Conservation (phyloP, 2,329 filamentous ascomycete species). For the Colletotrichum karsti region DNA sequence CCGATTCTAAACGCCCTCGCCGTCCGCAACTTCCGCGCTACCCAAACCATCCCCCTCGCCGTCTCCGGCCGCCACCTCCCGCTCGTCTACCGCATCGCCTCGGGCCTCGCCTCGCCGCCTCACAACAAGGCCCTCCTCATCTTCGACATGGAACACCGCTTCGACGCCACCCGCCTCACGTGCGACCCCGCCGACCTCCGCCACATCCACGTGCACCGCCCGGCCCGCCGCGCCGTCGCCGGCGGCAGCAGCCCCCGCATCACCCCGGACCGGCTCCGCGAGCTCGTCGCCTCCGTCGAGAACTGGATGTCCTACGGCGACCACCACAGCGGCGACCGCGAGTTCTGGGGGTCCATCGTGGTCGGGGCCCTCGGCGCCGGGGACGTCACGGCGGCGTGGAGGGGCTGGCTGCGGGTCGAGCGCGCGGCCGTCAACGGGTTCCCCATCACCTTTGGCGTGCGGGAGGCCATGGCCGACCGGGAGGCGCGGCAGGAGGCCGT, state of each 20-base stretch:
- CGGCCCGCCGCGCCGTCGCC: constrained; percentile 38
- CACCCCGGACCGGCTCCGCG: constrained; percentile 36
- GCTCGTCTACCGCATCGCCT: constrained; percentile 64
- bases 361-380: constrained; percentile 48
- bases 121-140: constrained; percentile 59
- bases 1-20: constrained; percentile 56
- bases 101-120: constrained; percentile 57
- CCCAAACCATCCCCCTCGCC: constrained; percentile 55
- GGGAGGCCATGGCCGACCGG: constrained; percentile 54
- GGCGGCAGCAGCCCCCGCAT: constrained; percentile 30
- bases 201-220: constrained; percentile 61
- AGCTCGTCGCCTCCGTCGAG: constrained; percentile 50
- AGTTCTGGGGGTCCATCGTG: constrained; percentile 68
- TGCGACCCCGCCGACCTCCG: constrained; percentile 48
- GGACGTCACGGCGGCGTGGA: constrained; percentile 48
- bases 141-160: constrained; percentile 63
- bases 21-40: constrained; percentile 55
- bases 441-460: constrained; percentile 45
- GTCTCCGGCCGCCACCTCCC: constrained; percentile 62
- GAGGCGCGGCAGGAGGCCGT: constrained; percentile 48
- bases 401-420: constrained; percentile 63
- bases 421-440: constrained; percentile 51
- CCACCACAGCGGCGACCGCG: constrained; percentile 52
- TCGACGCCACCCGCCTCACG: constrained; percentile 59
- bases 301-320: constrained; percentile 60